Percentiles rank a stretch among this genome's conserved stretches.
These are phyloP conservation scores for Trichophyton benhamiae DNA, from an alignment of 2,329 filamentous ascomycete species.

Conservation along the genomic window DNA sequence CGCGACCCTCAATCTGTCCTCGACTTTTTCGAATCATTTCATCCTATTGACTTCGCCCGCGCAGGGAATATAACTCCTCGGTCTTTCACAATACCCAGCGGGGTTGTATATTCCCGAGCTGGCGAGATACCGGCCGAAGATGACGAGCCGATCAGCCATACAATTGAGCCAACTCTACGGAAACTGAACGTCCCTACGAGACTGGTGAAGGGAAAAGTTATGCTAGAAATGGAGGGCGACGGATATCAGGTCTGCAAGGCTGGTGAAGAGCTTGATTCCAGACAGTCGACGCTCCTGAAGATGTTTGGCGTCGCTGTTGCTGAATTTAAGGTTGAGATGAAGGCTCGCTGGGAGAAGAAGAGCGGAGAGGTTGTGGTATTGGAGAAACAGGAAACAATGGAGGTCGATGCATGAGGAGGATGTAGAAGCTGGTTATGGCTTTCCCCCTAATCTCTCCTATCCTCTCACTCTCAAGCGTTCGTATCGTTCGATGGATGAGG, in stretches of 20 bases:
- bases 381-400: slow-evolving; percentile 27
- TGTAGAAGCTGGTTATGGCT: not conserved
- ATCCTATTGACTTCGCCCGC: slow-evolving; percentile 78
- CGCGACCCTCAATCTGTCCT: slow-evolving; percentile 55
- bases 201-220: slow-evolving; percentile 77
- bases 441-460: not conserved
- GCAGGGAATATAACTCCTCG: slow-evolving; percentile 66
- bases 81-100: slow-evolving; percentile 67
- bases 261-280: slow-evolving; percentile 72
- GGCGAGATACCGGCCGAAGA: slow-evolving; percentile 69
- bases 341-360: slow-evolving; percentile 47
- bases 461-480: not conserved
- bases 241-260: slow-evolving; percentile 69
- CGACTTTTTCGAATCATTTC: slow-evolving; percentile 59
- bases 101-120: slow-evolving; percentile 64
- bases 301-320: slow-evolving; percentile 82
- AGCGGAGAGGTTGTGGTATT: slow-evolving; percentile 31
- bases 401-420: slow-evolving; percentile 26
- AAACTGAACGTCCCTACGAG: slow-evolving; percentile 81
- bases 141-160: slow-evolving; percentile 78
- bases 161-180: slow-evolving; percentile 77
- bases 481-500: not conserved
- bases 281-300: slow-evolving; percentile 89
- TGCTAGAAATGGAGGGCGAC: slow-evolving; percentile 47
- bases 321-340: slow-evolving; percentile 72